Evolutionary conservation across 1,139 yeast genomes (phyloP), one percentile per base, ranked within the genome.

Genomic region (Blastobotrys proliferans): DNA sequence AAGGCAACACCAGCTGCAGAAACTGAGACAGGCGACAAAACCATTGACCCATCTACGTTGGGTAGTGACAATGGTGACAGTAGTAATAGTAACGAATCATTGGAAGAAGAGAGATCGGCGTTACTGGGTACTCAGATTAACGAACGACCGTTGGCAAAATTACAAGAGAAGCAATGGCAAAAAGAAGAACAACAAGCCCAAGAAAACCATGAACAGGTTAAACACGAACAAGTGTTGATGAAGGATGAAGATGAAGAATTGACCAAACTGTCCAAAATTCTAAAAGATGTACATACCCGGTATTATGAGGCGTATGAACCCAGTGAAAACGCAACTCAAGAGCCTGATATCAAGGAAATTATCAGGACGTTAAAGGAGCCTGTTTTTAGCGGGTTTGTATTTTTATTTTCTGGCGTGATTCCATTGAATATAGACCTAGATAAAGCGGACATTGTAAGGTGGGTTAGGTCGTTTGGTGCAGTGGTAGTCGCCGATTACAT

Each of bases 401-500:
- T 92, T 45, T 71, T 92, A 21, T 83, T 92, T 56, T 83, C 95
- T 1, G 97, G 97, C 0, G 73, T 90, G 13, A 75, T 92, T 17
- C 97, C 97, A 1, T 61, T 85, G 14, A 94, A 94, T 1, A 73
- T 81, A 5, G 76, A 79, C 46, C 67, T 85, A 16, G 81, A 83
- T 43, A 66, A 73, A 16, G 69, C 67, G 1, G 96, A 87, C 60
- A 85, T 92, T 40, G 97, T 90, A 1, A 79, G 82, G 21, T 90
- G 97, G 97, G 84, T 92, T 14, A 76, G 78, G 45, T 86, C 90
- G 47, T 92, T 92, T 70, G 98, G 98, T 0, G 97, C 95, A 0
- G 72, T 72, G 5, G 90, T 92, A 8, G 84, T 84, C 0, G 73
- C 81, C 16, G 90, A 86, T 49, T 81, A 85, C 20, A 73, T 76